These are phyloP conservation scores for Juglanconis oblonga DNA, from an alignment of 2,329 filamentous ascomycete species.

Conservation along the genomic window DNA sequence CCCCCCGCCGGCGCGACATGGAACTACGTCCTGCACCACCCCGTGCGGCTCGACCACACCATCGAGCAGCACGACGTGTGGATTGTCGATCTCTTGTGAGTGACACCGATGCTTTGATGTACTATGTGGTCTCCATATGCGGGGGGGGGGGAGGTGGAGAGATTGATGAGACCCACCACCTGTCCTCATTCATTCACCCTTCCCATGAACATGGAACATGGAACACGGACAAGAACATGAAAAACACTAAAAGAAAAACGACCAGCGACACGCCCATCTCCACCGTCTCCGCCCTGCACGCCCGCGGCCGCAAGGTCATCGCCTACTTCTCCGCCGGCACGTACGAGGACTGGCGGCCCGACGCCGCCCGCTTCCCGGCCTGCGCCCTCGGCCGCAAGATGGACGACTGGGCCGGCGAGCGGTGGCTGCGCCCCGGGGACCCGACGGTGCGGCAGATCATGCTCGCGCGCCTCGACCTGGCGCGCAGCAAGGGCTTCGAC, in stretches of 20 bases:
- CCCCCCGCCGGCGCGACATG: constrained; percentile 8
- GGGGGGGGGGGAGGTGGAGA: too few relatives aligned
- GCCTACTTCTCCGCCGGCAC: constrained; percentile 63
- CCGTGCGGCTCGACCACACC: constrained; percentile 10
- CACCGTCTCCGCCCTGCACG: constrained; percentile 42
- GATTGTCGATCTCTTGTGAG: constrained; percentile 17
- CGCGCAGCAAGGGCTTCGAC: constrained; percentile 51
- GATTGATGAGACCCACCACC: too few relatives aligned
- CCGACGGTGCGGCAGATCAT: constrained; percentile 50
- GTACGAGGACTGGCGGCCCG: constrained; percentile 54
- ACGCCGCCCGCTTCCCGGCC: constrained; percentile 42
- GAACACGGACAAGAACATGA: background rate
- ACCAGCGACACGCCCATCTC: constrained; percentile 18
- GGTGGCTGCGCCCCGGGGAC: constrained; percentile 51
- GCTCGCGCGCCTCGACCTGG: constrained; percentile 46
- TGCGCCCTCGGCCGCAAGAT: constrained; percentile 48
- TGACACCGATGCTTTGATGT: background rate
- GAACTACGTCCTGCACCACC: constrained; percentile 18
- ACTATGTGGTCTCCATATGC: too few relatives aligned
- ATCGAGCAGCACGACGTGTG: constrained; percentile 12
- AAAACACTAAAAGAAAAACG: background rate
- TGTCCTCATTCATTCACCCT: too few relatives aligned
- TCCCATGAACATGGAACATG: too few relatives aligned
- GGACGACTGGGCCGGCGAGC: constrained; percentile 55
- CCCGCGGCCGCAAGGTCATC: constrained; percentile 50